These are phyloP conservation scores for Podaxis sp. DNA, from an alignment of 768 basidiomycete genomes.

Conservation along the genomic window DNA sequence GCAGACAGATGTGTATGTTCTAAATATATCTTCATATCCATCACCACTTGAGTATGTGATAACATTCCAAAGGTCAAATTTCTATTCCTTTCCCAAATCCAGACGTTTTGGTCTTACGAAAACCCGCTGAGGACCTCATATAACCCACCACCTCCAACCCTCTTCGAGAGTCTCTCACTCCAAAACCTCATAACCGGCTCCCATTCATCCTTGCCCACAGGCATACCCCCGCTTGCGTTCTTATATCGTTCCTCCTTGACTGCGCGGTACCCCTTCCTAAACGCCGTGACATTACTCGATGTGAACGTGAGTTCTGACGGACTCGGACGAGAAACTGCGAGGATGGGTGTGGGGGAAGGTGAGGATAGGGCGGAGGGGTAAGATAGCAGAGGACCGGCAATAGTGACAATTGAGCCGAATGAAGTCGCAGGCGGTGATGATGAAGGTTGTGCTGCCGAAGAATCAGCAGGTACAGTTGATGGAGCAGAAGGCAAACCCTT, in stretches of 20 bases:
- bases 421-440: slow-evolving; percentile 19
- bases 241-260: slow-evolving; percentile 46
- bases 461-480: background rate
- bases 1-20: background rate
- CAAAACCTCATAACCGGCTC: slow-evolving; percentile 83
- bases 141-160: slow-evolving; percentile 50
- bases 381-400: slow-evolving; percentile 74
- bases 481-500: slow-evolving; percentile 3
- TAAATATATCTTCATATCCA: background rate
- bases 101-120: background rate
- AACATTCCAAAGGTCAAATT: background rate
- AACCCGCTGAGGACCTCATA: slow-evolving; percentile 62
- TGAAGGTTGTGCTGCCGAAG: background rate
- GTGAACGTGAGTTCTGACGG: slow-evolving; percentile 43
- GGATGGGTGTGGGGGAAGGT: slow-evolving; percentile 54
- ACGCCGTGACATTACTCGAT: slow-evolving; percentile 40
- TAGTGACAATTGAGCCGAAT: slow-evolving; percentile 63
- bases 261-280: slow-evolving; percentile 55
- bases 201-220: slow-evolving; percentile 72
- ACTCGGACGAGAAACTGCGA: slow-evolving; percentile 52
- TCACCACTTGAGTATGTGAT: background rate
- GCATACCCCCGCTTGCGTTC: slow-evolving; percentile 60
- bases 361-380: slow-evolving; percentile 56
- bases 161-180: slow-evolving; percentile 60
- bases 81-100: background rate